A percentile compares a stretch with the other conserved stretches of the same genome.
Evolutionary conservation across 2,329 filamentous ascomycete genomes (phyloP).

Genomic region (Phialocephala sp.): DNA sequence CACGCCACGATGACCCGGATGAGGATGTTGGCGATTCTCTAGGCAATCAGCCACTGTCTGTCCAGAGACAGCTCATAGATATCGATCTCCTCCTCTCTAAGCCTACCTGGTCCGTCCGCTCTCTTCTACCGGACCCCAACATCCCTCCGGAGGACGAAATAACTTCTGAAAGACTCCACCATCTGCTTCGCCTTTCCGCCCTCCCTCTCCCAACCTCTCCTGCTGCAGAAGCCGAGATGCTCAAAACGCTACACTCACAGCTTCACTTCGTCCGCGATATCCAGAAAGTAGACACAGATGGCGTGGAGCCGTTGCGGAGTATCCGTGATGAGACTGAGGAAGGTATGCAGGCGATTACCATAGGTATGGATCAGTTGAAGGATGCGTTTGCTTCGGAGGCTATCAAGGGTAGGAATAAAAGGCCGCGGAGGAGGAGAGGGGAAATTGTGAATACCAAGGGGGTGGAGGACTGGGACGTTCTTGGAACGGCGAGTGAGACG

Average conservation of each 20-base stretch:
- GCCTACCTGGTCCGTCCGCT: slow-evolving; percentile 84
- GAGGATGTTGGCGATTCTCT: background rate
- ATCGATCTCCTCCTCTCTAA: slow-evolving; percentile 61
- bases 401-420: slow-evolving; percentile 54
- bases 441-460: slow-evolving; percentile 25
- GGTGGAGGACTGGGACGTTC: slow-evolving; percentile 41
- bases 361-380: slow-evolving; percentile 57
- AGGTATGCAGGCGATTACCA: slow-evolving; percentile 60
- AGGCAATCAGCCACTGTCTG: background rate
- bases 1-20: background rate
- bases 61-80: background rate
- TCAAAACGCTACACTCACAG: slow-evolving; percentile 78
- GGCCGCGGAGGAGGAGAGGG: slow-evolving; percentile 39
- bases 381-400: slow-evolving; percentile 65
- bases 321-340: slow-evolving; percentile 79
- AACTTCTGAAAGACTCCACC: slow-evolving; percentile 72
- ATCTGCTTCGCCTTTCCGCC: slow-evolving; percentile 88
- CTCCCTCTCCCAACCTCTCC: slow-evolving; percentile 72
- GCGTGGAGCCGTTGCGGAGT: slow-evolving; percentile 74
- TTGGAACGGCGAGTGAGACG: slow-evolving; percentile 41
- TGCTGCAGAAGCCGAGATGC: slow-evolving; percentile 71
- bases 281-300: slow-evolving; percentile 76
- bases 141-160: slow-evolving; percentile 41
- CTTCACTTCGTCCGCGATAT: slow-evolving; percentile 90
- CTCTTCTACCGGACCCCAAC: slow-evolving; percentile 63